These are phyloP conservation scores for Metrosideros polymorpha DNA, from an alignment of 441 rosid genomes.

Conservation along the genomic window DNA sequence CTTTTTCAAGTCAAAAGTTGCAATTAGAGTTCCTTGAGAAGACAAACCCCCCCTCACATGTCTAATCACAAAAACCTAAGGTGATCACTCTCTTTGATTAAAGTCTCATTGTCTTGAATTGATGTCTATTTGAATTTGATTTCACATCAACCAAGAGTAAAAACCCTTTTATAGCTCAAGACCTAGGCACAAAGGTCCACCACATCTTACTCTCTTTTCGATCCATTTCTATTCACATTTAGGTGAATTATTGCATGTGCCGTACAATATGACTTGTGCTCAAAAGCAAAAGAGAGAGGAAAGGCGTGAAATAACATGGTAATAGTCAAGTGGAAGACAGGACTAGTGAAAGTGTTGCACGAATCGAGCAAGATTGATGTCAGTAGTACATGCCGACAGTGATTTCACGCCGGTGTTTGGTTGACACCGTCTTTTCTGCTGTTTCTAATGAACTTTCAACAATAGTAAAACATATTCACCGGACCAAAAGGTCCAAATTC, in stretches of 20 bases:
- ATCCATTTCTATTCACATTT: neutral
- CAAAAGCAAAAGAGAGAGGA: neutral
- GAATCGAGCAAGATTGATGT: neutral
- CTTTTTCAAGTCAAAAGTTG: constrained; percentile 33
- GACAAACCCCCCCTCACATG: constrained; percentile 10
- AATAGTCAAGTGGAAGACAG: neutral
- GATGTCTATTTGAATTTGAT: constrained; percentile 12
- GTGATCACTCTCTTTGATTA: constrained; percentile 9
- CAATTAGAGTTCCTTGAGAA: constrained; percentile 37
- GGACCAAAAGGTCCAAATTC: neutral
- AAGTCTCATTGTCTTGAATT: constrained; percentile 18
- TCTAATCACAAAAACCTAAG: constrained; percentile 10
- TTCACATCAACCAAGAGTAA: neutral
- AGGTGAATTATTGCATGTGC: neutral
- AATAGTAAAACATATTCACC: neutral
- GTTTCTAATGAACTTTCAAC: neutral
- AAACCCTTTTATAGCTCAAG: neutral
- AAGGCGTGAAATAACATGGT: neutral
- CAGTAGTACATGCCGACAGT: neutral
- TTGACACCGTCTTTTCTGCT: neutral
- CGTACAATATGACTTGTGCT: neutral
- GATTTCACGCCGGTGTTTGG: neutral
- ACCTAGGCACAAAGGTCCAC: neutral
- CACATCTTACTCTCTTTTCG: neutral
- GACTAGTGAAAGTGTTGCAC: neutral